These are phyloP conservation scores for Petasospora rhodanensis DNA, from an alignment of 1,139 yeast species.

Conservation along the genomic window DNA sequence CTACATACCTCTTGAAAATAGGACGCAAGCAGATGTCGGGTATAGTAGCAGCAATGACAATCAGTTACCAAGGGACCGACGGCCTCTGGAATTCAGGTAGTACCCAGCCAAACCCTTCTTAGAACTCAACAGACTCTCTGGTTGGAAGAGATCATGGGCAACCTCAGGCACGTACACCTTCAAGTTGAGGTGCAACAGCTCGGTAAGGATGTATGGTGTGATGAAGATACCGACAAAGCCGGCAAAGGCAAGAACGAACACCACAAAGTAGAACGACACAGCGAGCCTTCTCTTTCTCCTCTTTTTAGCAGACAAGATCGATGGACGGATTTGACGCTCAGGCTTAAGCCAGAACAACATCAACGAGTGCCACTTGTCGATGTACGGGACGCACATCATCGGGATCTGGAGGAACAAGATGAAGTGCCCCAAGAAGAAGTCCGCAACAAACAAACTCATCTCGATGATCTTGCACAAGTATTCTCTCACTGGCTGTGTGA, in stretches of 20 bases:
- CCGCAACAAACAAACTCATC: constrained; percentile 50
- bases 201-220: constrained; percentile 35
- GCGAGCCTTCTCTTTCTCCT: constrained; percentile 72
- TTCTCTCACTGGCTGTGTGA: constrained; percentile 54
- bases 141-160: constrained; percentile 38
- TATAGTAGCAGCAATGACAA: too few relatives aligned
- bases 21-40: too few relatives aligned
- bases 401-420: constrained; percentile 50
- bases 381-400: constrained; percentile 47
- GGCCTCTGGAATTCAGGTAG: too few relatives aligned
- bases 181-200: constrained; percentile 35
- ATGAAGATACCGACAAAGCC: constrained; percentile 32
- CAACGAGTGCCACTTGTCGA: constrained; percentile 54
- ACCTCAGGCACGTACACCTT: constrained; percentile 36
- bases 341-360: constrained; percentile 60
- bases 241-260: constrained; percentile 34
- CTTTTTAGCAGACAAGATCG: constrained; percentile 67
- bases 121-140: constrained; percentile 28
- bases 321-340: constrained; percentile 41
- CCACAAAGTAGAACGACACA: constrained; percentile 31
- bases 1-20: too few relatives aligned
- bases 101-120: constrained; percentile 39
- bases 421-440: constrained; percentile 48
- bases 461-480: constrained; percentile 50
- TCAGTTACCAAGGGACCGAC: too few relatives aligned